Evolutionary conservation across 441 rosid genomes (phyloP).

Genomic region (Capsella rubella): DNA sequence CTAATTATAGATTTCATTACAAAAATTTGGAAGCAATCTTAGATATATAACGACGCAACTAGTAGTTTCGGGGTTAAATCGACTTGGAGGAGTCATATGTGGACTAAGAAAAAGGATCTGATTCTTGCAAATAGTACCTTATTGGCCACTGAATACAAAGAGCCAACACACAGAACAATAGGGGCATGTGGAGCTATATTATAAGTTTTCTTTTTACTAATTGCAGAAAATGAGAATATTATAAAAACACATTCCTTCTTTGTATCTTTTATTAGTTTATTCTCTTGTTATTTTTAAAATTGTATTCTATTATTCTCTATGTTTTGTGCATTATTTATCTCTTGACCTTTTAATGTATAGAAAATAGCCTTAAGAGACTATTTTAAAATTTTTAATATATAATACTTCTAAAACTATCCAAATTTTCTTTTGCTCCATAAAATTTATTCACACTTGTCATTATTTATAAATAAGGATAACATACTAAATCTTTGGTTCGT

Average conservation of each 20-base stretch:
- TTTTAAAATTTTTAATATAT: not conserved
- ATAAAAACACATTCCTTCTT: conserved; percentile 10
- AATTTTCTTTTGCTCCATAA: not conserved
- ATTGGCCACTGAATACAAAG: conserved; percentile 27
- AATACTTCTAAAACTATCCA: not conserved
- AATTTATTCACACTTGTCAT: not conserved
- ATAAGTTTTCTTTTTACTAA: conserved; percentile 22
- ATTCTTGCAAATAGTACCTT: conserved; percentile 38
- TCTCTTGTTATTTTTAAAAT: conserved; percentile 6
- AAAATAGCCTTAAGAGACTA: not conserved
- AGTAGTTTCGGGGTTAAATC: not conserved
- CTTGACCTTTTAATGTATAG: conserved; percentile 4
- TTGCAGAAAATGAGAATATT: conserved; percentile 31
- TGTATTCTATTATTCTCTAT: conserved; percentile 27
- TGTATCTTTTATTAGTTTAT: conserved; percentile 35
- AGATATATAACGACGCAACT: not conserved
- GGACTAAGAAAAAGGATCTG: conserved; percentile 14
- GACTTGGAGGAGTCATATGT: not conserved
- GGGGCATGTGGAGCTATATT: conserved; percentile 39
- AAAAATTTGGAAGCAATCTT: not conserved
- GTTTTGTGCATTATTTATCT: conserved; percentile 26
- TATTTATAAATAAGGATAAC: not conserved
- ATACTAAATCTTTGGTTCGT: not conserved
- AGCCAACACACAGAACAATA: conserved; percentile 37
- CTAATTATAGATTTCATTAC: not conserved